Evolutionary conservation across 345 rosid genomes (phyloP).

Genomic region (Durio zibethinus): DNA sequence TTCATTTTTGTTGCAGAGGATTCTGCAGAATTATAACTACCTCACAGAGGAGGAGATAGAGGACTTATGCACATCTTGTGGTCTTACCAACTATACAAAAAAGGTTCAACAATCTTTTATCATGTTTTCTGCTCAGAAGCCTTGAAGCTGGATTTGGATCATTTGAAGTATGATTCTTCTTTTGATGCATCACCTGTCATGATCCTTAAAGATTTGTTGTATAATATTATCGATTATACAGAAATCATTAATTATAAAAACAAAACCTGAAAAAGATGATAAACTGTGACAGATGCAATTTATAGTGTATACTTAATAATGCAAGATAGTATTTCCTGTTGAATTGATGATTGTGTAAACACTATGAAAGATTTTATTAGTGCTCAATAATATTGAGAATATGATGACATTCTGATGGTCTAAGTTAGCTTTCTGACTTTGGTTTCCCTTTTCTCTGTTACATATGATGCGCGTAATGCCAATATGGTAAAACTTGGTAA

Average conservation of each 20-base stretch:
- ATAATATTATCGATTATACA: background rate
- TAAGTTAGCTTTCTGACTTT: background rate
- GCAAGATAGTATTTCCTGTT: background rate
- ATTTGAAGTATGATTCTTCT: slow-evolving; percentile 19
- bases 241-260: background rate
- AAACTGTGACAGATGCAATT: slow-evolving; percentile 22
- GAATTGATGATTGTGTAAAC: slow-evolving; percentile 9
- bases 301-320: background rate
- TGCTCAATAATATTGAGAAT: slow-evolving; percentile 6
- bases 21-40: slow-evolving; percentile 46
- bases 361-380: slow-evolving; percentile 1
- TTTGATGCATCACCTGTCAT: slow-evolving; percentile 11
- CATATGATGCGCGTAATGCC: background rate
- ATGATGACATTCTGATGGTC: background rate
- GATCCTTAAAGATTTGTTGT: background rate
- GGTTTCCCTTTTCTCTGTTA: background rate
- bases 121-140: slow-evolving; percentile 90
- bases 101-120: slow-evolving; percentile 67
- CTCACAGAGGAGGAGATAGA: slow-evolving; percentile 70
- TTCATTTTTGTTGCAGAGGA: slow-evolving; percentile 40
- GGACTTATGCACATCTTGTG: slow-evolving; percentile 77
- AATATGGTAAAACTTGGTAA: background rate
- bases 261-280: slow-evolving; percentile 19
- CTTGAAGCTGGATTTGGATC: slow-evolving; percentile 37
- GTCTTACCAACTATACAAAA: slow-evolving; percentile 67